These are phyloP conservation scores for Phylloporus sp. DNA, from an alignment of 768 basidiomycete species.

Conservation along the genomic window DNA sequence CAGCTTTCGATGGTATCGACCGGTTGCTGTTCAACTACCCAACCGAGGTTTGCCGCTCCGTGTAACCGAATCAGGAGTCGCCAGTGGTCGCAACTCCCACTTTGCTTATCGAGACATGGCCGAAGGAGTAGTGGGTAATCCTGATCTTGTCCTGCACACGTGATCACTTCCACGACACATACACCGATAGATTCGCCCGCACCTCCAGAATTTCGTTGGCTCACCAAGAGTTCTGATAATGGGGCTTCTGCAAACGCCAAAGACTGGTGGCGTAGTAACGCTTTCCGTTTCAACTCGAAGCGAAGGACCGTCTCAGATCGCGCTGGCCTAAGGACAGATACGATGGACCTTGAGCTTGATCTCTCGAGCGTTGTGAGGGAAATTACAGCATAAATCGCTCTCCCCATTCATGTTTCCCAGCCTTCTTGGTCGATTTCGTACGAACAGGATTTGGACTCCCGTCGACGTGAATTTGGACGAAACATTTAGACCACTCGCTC, in stretches of 20 bases:
- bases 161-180: neutral
- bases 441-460: slow-evolving; percentile 6
- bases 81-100: slow-evolving; percentile 5
- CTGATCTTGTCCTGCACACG: slow-evolving; percentile 9
- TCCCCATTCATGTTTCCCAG: slow-evolving; percentile 19
- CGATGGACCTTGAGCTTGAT: too few species aligned
- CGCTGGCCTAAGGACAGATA: slow-evolving; percentile 7
- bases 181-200: neutral
- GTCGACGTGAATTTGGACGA: slow-evolving; percentile 19
- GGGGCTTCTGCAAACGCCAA: slow-evolving; percentile 14
- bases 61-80: slow-evolving; percentile 22
- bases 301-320: slow-evolving; percentile 16
- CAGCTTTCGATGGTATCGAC: slow-evolving; percentile 10
- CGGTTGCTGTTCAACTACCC: neutral
- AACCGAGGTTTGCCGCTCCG: neutral
- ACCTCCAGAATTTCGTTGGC: slow-evolving; percentile 10
- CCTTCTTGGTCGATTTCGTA: slow-evolving; percentile 15
- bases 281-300: slow-evolving; percentile 25
- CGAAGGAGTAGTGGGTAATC: slow-evolving; percentile 17
- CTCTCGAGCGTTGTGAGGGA: too few species aligned
- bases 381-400: slow-evolving; percentile 22
- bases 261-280: slow-evolving; percentile 6
- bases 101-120: slow-evolving; percentile 3
- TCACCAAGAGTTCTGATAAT: slow-evolving; percentile 16
- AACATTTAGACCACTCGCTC: slow-evolving; percentile 23